Base-by-base conservation (phyloP, 2,329 filamentous ascomycete genomes). In the Emmonsia crescens region DNA sequence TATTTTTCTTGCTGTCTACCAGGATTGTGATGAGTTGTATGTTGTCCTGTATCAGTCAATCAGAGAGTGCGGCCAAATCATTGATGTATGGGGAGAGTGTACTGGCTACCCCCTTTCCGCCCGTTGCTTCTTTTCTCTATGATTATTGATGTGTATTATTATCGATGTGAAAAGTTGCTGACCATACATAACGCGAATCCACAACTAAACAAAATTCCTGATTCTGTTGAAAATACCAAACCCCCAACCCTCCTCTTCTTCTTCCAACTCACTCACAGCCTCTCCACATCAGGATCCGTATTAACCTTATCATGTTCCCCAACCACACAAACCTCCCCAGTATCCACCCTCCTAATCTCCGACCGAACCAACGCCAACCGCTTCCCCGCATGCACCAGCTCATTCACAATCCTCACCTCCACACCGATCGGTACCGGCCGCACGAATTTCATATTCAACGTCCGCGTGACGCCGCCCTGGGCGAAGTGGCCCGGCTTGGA, bases 231-330 rank as follows among this genome's bases (percentile, higher is more conserved):
- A n/a, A n/a, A n/a, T n/a, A n/a, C n/a, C n/a, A n/a, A n/a, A n/a
- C n/a, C n/a, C n/a, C n/a, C n/a, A n/a, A n/a, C n/a, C n/a, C n/a
- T n/a, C n/a, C n/a, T n/a, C n/a, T n/a, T n/a, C n/a, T n/a, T n/a
- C n/a, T n/a, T n/a, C n/a, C 5, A 21, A 24, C 19, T 5, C 38
- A n/a, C 48, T 58, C 59, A 64, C 44, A 65, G 40, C 62, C 68
- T 68, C 31, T 60, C 66, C 42, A 69, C 73, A 70, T 3, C 79
- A 75, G 49, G 29, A 66, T 87, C 84, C 49, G 80, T 81, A 67
- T 84, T 86, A 2, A 82, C 82, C 73, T 88, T 88, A 49, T 83
- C 81, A 74, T 89, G 86, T 68, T 87, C 84, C 57, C 82, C 86
- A 6, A 81, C 77, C 2, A 82, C 79, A 68, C 85, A 71, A 10